phyloP scores from a whole-genome alignment of 192 early-diverging fungal genomes.

The Lobosporangium transversale region DNA sequence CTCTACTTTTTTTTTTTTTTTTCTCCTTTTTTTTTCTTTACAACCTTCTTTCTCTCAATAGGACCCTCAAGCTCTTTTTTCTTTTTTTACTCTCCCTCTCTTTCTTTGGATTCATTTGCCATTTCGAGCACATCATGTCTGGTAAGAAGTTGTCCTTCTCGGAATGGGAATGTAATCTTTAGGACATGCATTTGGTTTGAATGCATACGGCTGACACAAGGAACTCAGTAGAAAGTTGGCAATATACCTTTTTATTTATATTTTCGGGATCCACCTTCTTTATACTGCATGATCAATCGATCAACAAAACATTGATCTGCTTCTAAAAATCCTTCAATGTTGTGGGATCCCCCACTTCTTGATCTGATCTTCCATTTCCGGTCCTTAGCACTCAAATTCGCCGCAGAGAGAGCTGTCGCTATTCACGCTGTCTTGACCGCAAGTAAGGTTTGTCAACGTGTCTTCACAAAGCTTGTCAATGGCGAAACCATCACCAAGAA shows the following conservation, averaged over 20 bases:
- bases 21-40: background rate
- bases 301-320: background rate
- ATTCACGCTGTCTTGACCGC: conserved; percentile 91
- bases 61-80: no score
- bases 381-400: conserved; percentile 53
- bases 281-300: no score
- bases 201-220: no score
- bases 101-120: background rate
- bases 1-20: background rate
- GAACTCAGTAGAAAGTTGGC: no score
- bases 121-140: conserved; percentile 21
- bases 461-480: conserved; percentile 87
- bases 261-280: no score
- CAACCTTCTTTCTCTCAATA: background rate
- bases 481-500: conserved; percentile 88
- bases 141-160: conserved; percentile 24
- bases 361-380: background rate
- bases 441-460: conserved; percentile 86
- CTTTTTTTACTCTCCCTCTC: no score
- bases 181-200: no score
- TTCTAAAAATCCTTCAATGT: background rate
- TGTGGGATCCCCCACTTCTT: no score
- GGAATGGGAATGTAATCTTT: background rate
- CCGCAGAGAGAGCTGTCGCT: conserved; percentile 81
- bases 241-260: no score